A percentile compares a stretch with the other conserved stretches of the same genome.
Evolutionary conservation across 2,329 filamentous ascomycete species (phyloP).

Genomic region (Chrysoporthe deuterocubensis): DNA sequence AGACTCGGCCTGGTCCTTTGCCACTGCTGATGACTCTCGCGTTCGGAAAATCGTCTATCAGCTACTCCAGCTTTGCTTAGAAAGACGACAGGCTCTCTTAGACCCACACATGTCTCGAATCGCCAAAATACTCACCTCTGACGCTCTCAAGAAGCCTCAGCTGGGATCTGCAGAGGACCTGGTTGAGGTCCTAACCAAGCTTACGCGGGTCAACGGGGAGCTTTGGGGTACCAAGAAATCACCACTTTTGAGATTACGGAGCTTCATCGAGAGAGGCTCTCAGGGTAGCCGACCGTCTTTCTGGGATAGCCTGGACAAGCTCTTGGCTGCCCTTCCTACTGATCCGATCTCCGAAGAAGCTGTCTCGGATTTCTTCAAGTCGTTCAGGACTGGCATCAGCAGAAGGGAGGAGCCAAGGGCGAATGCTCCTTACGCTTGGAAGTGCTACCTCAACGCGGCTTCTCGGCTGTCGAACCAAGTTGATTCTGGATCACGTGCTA

Average conservation of each 20-base stretch:
- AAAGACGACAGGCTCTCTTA: slow-evolving; percentile 50
- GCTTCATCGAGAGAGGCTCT: slow-evolving; percentile 82
- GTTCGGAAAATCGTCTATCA: slow-evolving; percentile 58
- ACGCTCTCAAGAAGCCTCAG: slow-evolving; percentile 75
- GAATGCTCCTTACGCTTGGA: slow-evolving; percentile 73
- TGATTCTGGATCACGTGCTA: slow-evolving; percentile 46
- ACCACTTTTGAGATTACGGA: slow-evolving; percentile 61
- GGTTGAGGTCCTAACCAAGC: slow-evolving; percentile 64
- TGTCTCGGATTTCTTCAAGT: slow-evolving; percentile 64
- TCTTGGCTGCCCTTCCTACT: slow-evolving; percentile 65
- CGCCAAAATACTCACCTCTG: slow-evolving; percentile 67
- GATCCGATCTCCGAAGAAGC: slow-evolving; percentile 51
- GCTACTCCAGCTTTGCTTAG: slow-evolving; percentile 54
- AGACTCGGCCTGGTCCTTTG: slow-evolving; percentile 69
- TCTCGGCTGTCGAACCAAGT: slow-evolving; percentile 56
- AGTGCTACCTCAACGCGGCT: slow-evolving; percentile 70
- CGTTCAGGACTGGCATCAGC: slow-evolving; percentile 72
- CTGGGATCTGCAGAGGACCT: slow-evolving; percentile 74
- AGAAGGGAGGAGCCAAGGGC: slow-evolving; percentile 74
- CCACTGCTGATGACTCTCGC: slow-evolving; percentile 63
- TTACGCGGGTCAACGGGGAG: slow-evolving; percentile 68
- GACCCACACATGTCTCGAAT: slow-evolving; percentile 55
- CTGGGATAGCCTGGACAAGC: slow-evolving; percentile 69
- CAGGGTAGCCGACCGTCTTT: slow-evolving; percentile 74
- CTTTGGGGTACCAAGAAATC: slow-evolving; percentile 75